Evolutionary conservation across 805 yeast species (phyloP).

Genomic region (Candida corydali): DNA sequence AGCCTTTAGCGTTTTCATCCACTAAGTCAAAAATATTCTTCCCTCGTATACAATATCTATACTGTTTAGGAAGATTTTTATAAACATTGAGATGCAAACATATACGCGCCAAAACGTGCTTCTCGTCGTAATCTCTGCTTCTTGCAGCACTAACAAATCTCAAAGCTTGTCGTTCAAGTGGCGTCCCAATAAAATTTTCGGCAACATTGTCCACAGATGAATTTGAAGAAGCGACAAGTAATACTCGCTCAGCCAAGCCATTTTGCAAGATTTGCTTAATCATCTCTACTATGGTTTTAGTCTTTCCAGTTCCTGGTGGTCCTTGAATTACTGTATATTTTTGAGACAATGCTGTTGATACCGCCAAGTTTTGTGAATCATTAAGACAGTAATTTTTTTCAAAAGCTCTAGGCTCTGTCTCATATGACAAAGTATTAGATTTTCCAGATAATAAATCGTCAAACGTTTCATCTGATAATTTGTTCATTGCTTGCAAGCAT

Average conservation of each 20-base stretch:
- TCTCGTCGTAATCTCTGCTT: no score
- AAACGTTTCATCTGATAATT: conserved; percentile 50
- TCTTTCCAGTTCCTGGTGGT: conserved; percentile 66
- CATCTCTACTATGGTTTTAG: conserved; percentile 40
- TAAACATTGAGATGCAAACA: no score
- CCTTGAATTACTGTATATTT: conserved; percentile 46
- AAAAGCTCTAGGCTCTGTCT: no score
- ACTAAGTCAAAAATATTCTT: no score
- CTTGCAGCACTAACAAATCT: no score
- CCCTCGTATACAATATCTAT: no score
- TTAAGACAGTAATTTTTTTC: conserved; percentile 55
- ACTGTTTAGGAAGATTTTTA: no score
- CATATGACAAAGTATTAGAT: no score
- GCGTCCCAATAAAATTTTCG: conserved; percentile 54
- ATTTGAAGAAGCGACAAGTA: conserved; percentile 73
- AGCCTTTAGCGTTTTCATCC: no score
- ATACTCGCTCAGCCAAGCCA: conserved; percentile 54
- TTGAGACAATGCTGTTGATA: conserved; percentile 48
- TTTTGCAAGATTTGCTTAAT: conserved; percentile 52
- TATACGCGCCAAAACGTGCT: no score
- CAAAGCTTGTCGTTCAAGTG: no score
- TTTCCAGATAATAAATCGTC: conserved; percentile 52
- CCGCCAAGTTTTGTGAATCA: conserved; percentile 55
- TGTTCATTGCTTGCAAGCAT: conserved; percentile 62
- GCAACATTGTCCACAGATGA: conserved; percentile 76